Evolutionary conservation across 2,329 filamentous ascomycete genomes (phyloP).

Genomic region (Coniella lustricola): DNA sequence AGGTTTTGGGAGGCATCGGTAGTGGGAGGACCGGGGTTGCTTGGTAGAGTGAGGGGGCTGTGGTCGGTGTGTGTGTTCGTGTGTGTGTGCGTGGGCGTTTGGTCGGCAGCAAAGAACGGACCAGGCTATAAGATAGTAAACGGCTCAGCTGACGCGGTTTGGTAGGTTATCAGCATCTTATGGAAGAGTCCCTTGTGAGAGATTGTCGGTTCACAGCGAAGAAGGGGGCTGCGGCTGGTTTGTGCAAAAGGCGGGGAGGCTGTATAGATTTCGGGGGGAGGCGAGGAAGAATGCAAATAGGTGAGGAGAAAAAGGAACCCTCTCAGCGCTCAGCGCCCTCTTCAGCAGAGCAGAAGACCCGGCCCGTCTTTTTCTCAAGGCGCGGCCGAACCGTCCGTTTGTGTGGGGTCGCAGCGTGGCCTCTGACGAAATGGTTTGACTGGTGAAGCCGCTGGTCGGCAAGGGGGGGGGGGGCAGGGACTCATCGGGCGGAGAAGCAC

Average conservation of each 20-base stretch:
- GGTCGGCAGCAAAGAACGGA: no score
- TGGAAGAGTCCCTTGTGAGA: neutral
- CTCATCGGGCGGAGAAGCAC: neutral
- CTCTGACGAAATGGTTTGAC: constrained; percentile 1
- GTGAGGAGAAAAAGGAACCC: no score
- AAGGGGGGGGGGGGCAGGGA: no score
- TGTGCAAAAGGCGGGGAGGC: no score
- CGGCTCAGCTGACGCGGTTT: neutral
- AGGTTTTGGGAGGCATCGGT: constrained; percentile 28
- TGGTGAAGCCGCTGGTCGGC: neutral
- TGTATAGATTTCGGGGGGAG: no score
- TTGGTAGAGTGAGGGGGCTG: no score
- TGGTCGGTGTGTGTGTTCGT: no score
- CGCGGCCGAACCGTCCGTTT: neutral
- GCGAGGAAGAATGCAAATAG: no score
- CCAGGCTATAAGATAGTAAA: neutral
- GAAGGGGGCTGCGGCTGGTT: neutral
- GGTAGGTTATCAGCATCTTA: neutral
- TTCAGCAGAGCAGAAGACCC: neutral
- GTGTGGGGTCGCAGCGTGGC: constrained; percentile 1
- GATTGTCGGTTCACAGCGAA: neutral
- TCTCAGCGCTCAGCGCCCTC: neutral
- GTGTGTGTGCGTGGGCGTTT: no score
- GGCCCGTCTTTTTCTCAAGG: neutral
- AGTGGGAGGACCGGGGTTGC: no score